Base-by-base conservation (phyloP, 2,329 filamentous ascomycete genomes). In the Fusarium paranaense region DNA sequence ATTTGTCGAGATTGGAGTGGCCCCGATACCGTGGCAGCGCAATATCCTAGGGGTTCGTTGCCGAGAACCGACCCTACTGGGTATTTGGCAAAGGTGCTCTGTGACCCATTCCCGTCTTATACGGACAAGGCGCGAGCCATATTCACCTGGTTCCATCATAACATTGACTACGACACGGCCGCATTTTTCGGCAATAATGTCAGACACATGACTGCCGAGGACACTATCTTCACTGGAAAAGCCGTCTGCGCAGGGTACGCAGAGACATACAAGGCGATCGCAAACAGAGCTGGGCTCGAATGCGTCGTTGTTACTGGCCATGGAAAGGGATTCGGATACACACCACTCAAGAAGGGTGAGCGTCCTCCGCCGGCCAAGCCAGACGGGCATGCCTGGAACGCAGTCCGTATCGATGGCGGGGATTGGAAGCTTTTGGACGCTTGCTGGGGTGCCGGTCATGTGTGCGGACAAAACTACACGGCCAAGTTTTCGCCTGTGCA, bases 61-160 rank as follows among this genome's bases (percentile, higher is more conserved):
- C 94, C 94, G 5, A 85, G 86, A 20, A 83, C 86, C 18, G 88
- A 90, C 52, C 91, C 93, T 0, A 86, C 97, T 5, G 90, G 88
- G 22, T 94, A 94, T 85, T 87, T 99, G 27, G 95, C 95, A 0
- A 88, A 90, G 61, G 90, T 93, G 61, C 89, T 98, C 22, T 97
- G 95, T 66, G 86, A 88, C 5, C 93, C 93, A 0, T 98, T 98
- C 79, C 84, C 90, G 1, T 98, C 94, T 1, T 85, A 86, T 2
- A 98, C 96, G 0, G 96, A 98, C 82, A 98, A 98, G 84, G 96
- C 97, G 3, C 90, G 97, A 32, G 95, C 91, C 3, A 94, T 99
- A 69, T 98, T 98, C 81, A 94, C 94, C 1, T 99, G 97, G 97
- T 91, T 95, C 45, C 96, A 98, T 83, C 92, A 98, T 82, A 98